A percentile compares a stretch with the other conserved stretches of the same genome.
phyloP scores from a whole-genome alignment of 1,139 yeast genomes.

The Blastobotrys serpentis region DNA sequence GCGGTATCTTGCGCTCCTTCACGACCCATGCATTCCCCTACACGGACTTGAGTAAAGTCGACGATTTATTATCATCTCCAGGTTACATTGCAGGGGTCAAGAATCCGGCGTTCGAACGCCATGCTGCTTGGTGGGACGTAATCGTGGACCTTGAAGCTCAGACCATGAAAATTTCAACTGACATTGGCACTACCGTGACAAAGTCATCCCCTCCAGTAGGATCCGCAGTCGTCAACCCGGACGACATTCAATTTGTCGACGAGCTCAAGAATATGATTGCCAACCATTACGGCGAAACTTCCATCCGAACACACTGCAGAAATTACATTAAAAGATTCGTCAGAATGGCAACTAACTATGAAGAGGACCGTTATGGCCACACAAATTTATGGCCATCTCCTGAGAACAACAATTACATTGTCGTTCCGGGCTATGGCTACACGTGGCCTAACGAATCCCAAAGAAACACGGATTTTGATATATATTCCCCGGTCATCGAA shows the following conservation, averaged over 20 bases:
- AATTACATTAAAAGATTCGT: slow-evolving; percentile 36
- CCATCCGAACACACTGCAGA: slow-evolving; percentile 37
- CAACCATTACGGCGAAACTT: slow-evolving; percentile 37
- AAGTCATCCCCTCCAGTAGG: slow-evolving; percentile 14
- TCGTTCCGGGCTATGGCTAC: slow-evolving; percentile 37
- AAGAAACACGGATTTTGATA: slow-evolving; percentile 29
- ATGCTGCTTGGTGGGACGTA: slow-evolving; percentile 60
- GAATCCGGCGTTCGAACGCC: slow-evolving; percentile 61
- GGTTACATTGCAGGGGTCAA: slow-evolving; percentile 66
- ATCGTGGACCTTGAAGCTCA: slow-evolving; percentile 53
- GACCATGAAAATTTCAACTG: slow-evolving; percentile 44
- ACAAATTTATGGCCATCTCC: slow-evolving; percentile 35
- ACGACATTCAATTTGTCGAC: slow-evolving; percentile 35
- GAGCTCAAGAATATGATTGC: slow-evolving; percentile 36
- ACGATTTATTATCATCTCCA: slow-evolving; percentile 51
- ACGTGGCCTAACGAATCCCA: slow-evolving; percentile 36
- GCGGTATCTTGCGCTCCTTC: slow-evolving; percentile 56
- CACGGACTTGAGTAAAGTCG: slow-evolving; percentile 60
- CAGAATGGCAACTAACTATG: slow-evolving; percentile 37
- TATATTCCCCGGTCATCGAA: slow-evolving; percentile 35
- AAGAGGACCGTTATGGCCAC: slow-evolving; percentile 34
- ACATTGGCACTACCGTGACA: slow-evolving; percentile 25
- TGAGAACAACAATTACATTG: slow-evolving; percentile 26
- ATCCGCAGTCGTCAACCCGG: slow-evolving; percentile 23
- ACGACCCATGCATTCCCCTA: slow-evolving; percentile 55